A percentile compares a stretch with the other conserved stretches of the same genome.
Evolutionary conservation across 2,329 filamentous ascomycete species (phyloP).

Genomic region (Claviceps sp.): DNA sequence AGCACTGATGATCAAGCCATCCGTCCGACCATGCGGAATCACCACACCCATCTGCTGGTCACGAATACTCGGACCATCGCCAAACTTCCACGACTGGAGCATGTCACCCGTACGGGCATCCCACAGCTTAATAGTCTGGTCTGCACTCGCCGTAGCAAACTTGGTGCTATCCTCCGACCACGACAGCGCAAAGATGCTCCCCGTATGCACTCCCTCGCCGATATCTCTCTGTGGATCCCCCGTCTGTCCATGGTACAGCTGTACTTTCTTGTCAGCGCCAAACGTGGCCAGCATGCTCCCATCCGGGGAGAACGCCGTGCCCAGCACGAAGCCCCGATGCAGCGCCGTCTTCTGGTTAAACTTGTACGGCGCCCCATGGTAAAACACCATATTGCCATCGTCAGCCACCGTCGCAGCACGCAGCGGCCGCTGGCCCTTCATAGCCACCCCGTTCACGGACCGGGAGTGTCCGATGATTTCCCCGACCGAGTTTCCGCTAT

Average conservation of each 20-base stretch:
- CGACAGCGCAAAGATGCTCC: constrained; percentile 82
- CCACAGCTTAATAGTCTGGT: constrained; percentile 92
- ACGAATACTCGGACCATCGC: constrained; percentile 60
- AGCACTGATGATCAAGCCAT: constrained; percentile 81
- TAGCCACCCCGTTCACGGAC: constrained; percentile 78
- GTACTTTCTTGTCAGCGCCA: constrained; percentile 83
- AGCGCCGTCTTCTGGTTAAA: constrained; percentile 73
- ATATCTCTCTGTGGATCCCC: constrained; percentile 70
- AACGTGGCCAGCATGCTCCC: constrained; percentile 72
- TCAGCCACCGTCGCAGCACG: constrained; percentile 84
- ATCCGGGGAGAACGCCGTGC: constrained; percentile 80
- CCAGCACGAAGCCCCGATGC: constrained; percentile 83
- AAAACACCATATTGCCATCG: constrained; percentile 80
- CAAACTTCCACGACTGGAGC: constrained; percentile 73
- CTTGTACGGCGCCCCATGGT: constrained; percentile 90
- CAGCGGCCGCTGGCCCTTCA: constrained; percentile 81
- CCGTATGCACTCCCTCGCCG: constrained; percentile 73
- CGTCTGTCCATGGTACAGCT: constrained; percentile 92
- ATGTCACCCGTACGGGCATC: constrained; percentile 68
- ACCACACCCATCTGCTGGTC: constrained; percentile 93
- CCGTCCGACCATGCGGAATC: constrained; percentile 68
- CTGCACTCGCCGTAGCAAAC: constrained; percentile 83
- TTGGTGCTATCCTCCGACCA: constrained; percentile 80
- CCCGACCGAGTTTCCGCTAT: constrained; percentile 91
- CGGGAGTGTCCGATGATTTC: constrained; percentile 88